Percentiles rank a stretch among this genome's conserved stretches.
Evolutionary conservation across 2,329 filamentous ascomycete species (phyloP).

Genomic region (Hymenoscyphus linearis): DNA sequence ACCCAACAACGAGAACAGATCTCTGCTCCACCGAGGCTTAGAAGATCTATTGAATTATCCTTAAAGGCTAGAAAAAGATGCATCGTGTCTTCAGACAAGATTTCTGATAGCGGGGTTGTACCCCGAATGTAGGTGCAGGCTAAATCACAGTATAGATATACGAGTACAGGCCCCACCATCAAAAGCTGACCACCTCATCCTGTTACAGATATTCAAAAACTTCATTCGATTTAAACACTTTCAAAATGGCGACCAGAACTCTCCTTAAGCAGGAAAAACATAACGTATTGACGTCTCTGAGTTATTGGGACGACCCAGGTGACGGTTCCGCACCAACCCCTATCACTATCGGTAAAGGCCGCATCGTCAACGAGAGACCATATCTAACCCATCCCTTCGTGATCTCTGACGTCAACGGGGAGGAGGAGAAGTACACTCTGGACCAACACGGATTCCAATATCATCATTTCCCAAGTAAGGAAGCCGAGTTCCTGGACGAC

Average conservation of each 20-base stretch:
- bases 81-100: too few species aligned
- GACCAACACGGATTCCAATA: constrained; percentile 70
- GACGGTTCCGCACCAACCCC: constrained; percentile 16
- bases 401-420: constrained; percentile 67
- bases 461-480: constrained; percentile 49
- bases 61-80: too few species aligned
- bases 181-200: neutral
- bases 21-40: too few species aligned
- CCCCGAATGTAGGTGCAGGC: neutral
- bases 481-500: constrained; percentile 60
- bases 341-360: constrained; percentile 12
- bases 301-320: constrained; percentile 17
- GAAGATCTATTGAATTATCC: too few species aligned
- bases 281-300: constrained; percentile 15
- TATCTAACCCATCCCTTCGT: constrained; percentile 38
- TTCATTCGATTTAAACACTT: neutral
- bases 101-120: too few species aligned
- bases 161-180: neutral
- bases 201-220: neutral
- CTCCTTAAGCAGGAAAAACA: constrained; percentile 5
- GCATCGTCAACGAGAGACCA: constrained; percentile 9
- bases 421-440: constrained; percentile 59
- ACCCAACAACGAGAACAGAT: too few species aligned
- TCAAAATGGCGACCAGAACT: neutral
- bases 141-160: neutral